phyloP scores from a whole-genome alignment of 2,329 filamentous ascomycete genomes.

The Neofusicoccum cordaticola region DNA sequence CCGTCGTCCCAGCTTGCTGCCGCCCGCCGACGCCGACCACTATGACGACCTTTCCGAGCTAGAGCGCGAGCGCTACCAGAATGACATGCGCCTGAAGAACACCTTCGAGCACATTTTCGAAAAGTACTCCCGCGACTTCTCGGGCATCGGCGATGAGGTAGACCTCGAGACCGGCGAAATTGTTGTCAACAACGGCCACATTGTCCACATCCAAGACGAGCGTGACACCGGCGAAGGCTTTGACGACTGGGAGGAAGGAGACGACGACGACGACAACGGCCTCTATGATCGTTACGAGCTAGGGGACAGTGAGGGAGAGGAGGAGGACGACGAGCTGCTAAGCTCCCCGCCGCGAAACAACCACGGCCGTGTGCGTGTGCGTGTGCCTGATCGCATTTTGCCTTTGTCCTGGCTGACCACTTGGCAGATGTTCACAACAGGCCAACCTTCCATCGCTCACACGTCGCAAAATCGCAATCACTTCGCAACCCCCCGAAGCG shows the following conservation, averaged over 20 bases:
- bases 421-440: neutral
- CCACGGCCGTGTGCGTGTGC: neutral
- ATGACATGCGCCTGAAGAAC: constrained; percentile 63
- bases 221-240: constrained; percentile 45
- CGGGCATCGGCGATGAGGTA: constrained; percentile 82
- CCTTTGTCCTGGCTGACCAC: neutral
- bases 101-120: constrained; percentile 84
- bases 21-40: constrained; percentile 3
- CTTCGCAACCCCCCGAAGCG: neutral
- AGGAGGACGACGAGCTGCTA: constrained; percentile 14
- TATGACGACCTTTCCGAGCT: constrained; percentile 7
- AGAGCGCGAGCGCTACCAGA: constrained; percentile 6
- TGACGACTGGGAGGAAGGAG: neutral
- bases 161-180: constrained; percentile 78
- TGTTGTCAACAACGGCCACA: constrained; percentile 87
- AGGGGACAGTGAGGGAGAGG: neutral
- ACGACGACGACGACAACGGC: neutral
- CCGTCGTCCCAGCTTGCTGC: neutral
- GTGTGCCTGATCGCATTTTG: neutral
- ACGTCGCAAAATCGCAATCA: neutral
- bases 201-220: constrained; percentile 62
- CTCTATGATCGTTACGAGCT: neutral
- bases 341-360: neutral
- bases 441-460: neutral
- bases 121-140: constrained; percentile 83